phyloP scores from a whole-genome alignment of 768 basidiomycete species.

The Mycena vulgaris region DNA sequence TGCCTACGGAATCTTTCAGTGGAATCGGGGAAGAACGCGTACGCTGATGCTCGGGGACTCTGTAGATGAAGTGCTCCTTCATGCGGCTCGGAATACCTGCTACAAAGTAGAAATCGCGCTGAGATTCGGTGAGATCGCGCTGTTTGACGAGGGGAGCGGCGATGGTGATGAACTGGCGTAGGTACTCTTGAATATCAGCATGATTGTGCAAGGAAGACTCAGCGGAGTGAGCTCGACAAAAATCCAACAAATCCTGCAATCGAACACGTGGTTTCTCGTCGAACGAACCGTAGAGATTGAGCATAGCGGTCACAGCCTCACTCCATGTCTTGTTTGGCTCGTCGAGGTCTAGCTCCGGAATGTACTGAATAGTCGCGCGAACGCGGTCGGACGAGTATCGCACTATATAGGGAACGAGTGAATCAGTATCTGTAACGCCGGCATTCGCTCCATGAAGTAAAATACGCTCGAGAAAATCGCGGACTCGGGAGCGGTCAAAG shows the following conservation, averaged over 20 bases:
- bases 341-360: no score
- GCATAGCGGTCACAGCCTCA: background rate
- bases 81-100: background rate
- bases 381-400: background rate
- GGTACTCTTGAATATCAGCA: background rate
- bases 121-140: background rate
- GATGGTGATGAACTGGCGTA: no score
- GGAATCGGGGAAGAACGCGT: background rate
- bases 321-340: background rate
- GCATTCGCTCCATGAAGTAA: background rate
- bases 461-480: background rate
- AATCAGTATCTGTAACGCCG: background rate
- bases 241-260: background rate
- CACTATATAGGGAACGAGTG: background rate
- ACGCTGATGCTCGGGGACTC: background rate
- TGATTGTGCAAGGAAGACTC: background rate
- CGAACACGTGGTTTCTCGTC: background rate
- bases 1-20: background rate
- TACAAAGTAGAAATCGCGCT: slow-evolving; percentile 9
- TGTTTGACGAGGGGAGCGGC: slow-evolving; percentile 2
- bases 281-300: background rate
- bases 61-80: background rate
- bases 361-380: background rate
- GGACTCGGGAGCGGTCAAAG: no score
- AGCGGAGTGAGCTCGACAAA: background rate